Evolutionary conservation across 305 asterid species (phyloP), one percentile per base, ranked within the genome.

Genomic region (Fraxinus sp.): DNA sequence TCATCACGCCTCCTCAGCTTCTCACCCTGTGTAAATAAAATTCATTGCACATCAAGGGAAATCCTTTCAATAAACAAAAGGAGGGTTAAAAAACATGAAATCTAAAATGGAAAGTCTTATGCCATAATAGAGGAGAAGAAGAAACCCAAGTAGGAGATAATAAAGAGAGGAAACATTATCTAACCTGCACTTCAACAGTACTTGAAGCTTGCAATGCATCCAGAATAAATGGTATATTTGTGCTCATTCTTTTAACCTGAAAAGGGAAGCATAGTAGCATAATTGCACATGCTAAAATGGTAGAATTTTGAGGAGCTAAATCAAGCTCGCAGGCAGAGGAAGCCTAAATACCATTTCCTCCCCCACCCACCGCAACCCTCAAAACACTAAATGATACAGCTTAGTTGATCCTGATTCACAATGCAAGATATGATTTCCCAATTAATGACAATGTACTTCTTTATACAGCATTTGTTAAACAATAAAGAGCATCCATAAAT

Each of bases 181-280:
- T 49, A 77, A 96, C 99, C 98, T 91, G 89, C 89, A 93, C 95
- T 93, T 96, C 98, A 85, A 96, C 77, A 43, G 93, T 88, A 86
- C 86, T 90, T 78, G 99, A 95, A 80, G 87, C 88, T 91, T 87
- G 92, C 90, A 95, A 87, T 33, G 98, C 91, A 82, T 92, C 93
- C 66, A 92, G 81, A 83, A 96, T 95, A 84, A 95, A 90, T 66
- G 93, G 87, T 83, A 95, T 84, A 79, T 93, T 96, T 46, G 86
- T 89, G 81, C 86, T 90, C 99, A 92, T 89, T 81, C 71, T 87
- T 86, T 90, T 92, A 80, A 96, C 92, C 99, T 96, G 95, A 83
- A 90, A 87, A 52, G 55, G 73, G 78, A 75, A 52, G 3, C 49
- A 14, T 75, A 73, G 77, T 73, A 75, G 39, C n/a, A 75, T 49